These are phyloP conservation scores for Davidsoniella australis DNA, from an alignment of 2,329 filamentous ascomycete species.

Conservation along the genomic window DNA sequence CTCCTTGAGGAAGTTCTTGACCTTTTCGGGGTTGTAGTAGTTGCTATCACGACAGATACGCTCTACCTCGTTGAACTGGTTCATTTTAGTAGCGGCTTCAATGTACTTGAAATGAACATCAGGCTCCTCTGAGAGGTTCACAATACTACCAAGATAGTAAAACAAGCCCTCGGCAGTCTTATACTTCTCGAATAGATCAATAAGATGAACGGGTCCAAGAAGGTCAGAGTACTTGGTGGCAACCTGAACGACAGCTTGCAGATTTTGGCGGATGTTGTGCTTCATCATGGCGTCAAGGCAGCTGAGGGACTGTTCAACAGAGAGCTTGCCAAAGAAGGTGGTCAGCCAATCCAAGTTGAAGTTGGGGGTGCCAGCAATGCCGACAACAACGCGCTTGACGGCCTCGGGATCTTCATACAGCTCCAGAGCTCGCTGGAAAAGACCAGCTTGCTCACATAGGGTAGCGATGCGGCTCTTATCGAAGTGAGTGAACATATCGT, in stretches of 20 bases:
- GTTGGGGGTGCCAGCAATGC: slow-evolving; percentile 66
- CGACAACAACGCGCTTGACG: slow-evolving; percentile 79
- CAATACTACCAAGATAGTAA: slow-evolving; percentile 95
- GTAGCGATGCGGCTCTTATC: slow-evolving; percentile 78
- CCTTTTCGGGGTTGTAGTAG: slow-evolving; percentile 79
- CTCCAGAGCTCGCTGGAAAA: slow-evolving; percentile 75
- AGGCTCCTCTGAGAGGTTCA: slow-evolving; percentile 86
- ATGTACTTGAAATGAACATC: slow-evolving; percentile 99
- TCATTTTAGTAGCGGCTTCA: slow-evolving; percentile 85
- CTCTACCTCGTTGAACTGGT: slow-evolving; percentile 89
- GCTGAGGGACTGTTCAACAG: slow-evolving; percentile 85
- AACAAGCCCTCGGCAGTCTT: slow-evolving; percentile 92
- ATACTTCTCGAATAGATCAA: slow-evolving; percentile 93
- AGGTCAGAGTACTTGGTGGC: slow-evolving; percentile 97
- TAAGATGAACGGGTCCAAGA: slow-evolving; percentile 69
- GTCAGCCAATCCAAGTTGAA: slow-evolving; percentile 83
- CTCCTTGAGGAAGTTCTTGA: slow-evolving; percentile 99
- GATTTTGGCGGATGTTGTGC: slow-evolving; percentile 88
- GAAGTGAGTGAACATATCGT: slow-evolving; percentile 97
- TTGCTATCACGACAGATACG: slow-evolving; percentile 91
- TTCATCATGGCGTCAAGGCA: slow-evolving; percentile 95
- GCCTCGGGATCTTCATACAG: slow-evolving; percentile 81
- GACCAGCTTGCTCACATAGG: slow-evolving; percentile 82
- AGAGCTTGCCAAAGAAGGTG: slow-evolving; percentile 83
- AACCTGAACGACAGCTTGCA: slow-evolving; percentile 86